Evolutionary conservation across 1,284 basidiomycete species (phyloP).

Genomic region (Sanghuangporus sanghuang): DNA sequence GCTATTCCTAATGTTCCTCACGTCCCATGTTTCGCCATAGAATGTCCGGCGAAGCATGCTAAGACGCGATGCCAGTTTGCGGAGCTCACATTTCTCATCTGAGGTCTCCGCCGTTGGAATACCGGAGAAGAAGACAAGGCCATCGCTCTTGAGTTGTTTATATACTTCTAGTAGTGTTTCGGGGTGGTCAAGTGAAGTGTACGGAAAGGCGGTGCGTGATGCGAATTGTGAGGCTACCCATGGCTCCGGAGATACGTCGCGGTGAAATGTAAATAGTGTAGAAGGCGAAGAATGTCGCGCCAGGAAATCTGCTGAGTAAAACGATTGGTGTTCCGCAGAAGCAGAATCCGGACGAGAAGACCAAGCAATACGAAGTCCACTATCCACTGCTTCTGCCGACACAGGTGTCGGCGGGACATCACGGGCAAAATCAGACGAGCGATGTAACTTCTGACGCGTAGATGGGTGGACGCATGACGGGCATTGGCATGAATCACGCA

Average conservation of each 20-base stretch:
- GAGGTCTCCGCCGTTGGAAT: conserved; percentile 54
- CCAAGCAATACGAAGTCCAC: conserved; percentile 47
- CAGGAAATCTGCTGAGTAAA: conserved; percentile 46
- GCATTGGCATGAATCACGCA: conserved; percentile 38
- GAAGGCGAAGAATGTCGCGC: conserved; percentile 34
- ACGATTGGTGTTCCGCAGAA: conserved; percentile 48
- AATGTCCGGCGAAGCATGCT: conserved; percentile 84
- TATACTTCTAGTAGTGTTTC: conserved; percentile 45
- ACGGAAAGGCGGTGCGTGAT: conserved; percentile 37
- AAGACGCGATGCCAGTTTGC: conserved; percentile 58
- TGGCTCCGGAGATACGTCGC: conserved; percentile 28
- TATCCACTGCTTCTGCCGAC: conserved; percentile 29
- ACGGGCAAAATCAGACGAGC: conserved; percentile 57
- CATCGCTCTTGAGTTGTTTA: conserved; percentile 49
- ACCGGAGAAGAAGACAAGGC: conserved; percentile 50
- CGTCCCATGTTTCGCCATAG: conserved; percentile 91
- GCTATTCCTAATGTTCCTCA: conserved; percentile 70
- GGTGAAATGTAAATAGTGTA: conserved; percentile 34
- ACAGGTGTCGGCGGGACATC: conserved; percentile 38
- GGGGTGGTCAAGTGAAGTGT: conserved; percentile 35
- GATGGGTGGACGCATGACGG: conserved; percentile 61
- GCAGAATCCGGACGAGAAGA: conserved; percentile 10
- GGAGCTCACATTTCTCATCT: conserved; percentile 60
- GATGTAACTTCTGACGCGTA: conserved; percentile 74
- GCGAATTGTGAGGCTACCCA: conserved; percentile 38